Evolutionary conservation across 2,329 filamentous ascomycete species (phyloP), one percentile per base, ranked within the genome.

Genomic region (Curvularia lunata): DNA sequence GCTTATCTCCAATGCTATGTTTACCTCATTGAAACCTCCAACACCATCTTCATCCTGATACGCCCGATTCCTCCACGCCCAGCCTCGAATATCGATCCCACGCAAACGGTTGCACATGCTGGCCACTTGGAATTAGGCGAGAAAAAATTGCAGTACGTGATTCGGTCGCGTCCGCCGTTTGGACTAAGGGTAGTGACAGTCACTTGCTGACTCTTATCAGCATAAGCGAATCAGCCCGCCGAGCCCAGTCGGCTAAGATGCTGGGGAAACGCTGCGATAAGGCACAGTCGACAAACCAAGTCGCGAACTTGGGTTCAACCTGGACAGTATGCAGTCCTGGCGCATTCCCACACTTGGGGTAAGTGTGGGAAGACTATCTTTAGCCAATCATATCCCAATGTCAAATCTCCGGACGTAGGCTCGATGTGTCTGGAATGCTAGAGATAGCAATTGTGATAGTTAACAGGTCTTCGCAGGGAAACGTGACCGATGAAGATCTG

Each of bases 11-110:
- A 48, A 54, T 59, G 54, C 58, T n/a, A 13, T 27, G 55, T 56
- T 70, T 70, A 70, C 66, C 67, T 69, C 64, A 70, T 64, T 57
- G 48, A 61, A 66, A 61, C 59, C 56, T 47, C 59, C 41, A 59
- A 67, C 48, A 58, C 55, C 61, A 62, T 58, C 53, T 49, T 46
- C 58, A 45, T 42, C 41, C 10, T 18, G 40, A 47, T 9, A 25
- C 19, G 13, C 19, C 25, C 21, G 30, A 42, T 25, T 27, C 50
- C 57, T 69, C 62, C 65, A 68, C 62, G 61, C 65, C 59, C 55
- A 64, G 61, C 53, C 46, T 41, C 47, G 1, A 50, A 52, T 45
- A 21, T 9, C 13, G 7, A 32, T 32, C 37, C 38, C 52, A 43
- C 47, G 45, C 27, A 16, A 25, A 28, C 30, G 19, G 23, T 52